Base-by-base conservation (phyloP, 306 rosid genomes). In the Elaeagnus macrophylla region DNA sequence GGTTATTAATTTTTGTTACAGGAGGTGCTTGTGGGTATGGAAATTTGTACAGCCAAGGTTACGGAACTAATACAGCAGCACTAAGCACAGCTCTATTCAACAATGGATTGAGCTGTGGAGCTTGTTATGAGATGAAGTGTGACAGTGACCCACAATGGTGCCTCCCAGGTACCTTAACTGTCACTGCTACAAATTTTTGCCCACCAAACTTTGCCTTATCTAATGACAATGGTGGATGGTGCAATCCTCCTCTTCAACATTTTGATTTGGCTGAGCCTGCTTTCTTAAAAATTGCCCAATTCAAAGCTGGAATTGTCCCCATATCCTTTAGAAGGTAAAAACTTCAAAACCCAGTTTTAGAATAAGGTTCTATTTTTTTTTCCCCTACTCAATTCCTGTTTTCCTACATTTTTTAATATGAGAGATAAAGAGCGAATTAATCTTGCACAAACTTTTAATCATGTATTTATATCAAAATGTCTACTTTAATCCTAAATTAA, bases 11-110 rank as follows among this genome's bases (percentile, higher is more conserved):
- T 25, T 25, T 25, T 3, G 32, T 25, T 65, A 36, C 76, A 90
- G 96, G 96, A 36, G 96, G 99, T 56, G 99, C 96, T 47, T 91
- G 96, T 79, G 99, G 99, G 17, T 93, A 93, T 72, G 99, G 99
- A 0, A 93, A 93, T 41, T 77, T 87, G 58, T 79, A 87, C 37
- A 84, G 96, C 75, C 99, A 93, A 79, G 99, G 99, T 0, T 93
- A 87, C 52, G 99, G 99, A 11, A 93, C 96, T 7, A 77, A 87
- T 74, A 93, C 99, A 37, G 99, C 95, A 70, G 99, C 99, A 55
- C 77, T 93, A 5, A 93, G 99, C 82, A 93, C 99, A 25, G 96
- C 99, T 46, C 75, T 93, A 43, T 93, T 93, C 79, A 84, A 93
- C 95, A 75, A 56, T 59, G 99, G 99, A 3, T 46, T 93, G 64